phyloP scores from a whole-genome alignment of 805 yeast genomes.

The Candida railenensis region DNA sequence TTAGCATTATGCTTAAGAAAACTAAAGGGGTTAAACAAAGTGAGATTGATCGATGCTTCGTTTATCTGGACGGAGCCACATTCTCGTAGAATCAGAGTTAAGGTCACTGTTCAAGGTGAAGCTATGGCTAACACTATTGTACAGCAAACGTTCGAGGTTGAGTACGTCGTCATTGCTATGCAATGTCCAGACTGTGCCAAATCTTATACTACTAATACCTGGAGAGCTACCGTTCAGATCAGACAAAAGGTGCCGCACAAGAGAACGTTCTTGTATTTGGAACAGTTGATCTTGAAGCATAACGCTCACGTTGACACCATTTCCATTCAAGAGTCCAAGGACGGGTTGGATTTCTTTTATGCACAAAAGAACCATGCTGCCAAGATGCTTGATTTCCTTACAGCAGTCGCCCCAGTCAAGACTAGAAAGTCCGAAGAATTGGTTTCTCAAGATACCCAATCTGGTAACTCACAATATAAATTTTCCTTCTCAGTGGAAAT shows the following conservation, averaged over 20 bases:
- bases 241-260: constrained; percentile 97
- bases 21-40: constrained; percentile 82
- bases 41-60: constrained; percentile 86
- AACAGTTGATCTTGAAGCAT: constrained; percentile 89
- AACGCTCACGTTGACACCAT: constrained; percentile 93
- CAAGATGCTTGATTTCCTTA: constrained; percentile 88
- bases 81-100: constrained; percentile 88
- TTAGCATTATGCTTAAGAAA: constrained; percentile 87
- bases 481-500: constrained; percentile 91
- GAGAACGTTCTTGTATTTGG: constrained; percentile 92
- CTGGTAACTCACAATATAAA: constrained; percentile 84
- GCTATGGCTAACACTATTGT: constrained; percentile 88
- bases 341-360: constrained; percentile 94
- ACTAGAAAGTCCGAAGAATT: constrained; percentile 86
- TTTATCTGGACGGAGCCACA: constrained; percentile 99
- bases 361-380: constrained; percentile 86
- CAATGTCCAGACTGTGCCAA: constrained; percentile 99
- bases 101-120: constrained; percentile 94
- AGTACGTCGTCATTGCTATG: constrained; percentile 88
- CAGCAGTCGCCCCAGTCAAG: constrained; percentile 81
- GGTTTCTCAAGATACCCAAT: constrained; percentile 87
- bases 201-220: constrained; percentile 92
- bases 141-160: constrained; percentile 94
- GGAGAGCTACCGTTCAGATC: constrained; percentile 97
- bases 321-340: constrained; percentile 87